These are phyloP conservation scores for Cladosporium sp. DNA, from an alignment of 2,329 filamentous ascomycete genomes.

Conservation along the genomic window DNA sequence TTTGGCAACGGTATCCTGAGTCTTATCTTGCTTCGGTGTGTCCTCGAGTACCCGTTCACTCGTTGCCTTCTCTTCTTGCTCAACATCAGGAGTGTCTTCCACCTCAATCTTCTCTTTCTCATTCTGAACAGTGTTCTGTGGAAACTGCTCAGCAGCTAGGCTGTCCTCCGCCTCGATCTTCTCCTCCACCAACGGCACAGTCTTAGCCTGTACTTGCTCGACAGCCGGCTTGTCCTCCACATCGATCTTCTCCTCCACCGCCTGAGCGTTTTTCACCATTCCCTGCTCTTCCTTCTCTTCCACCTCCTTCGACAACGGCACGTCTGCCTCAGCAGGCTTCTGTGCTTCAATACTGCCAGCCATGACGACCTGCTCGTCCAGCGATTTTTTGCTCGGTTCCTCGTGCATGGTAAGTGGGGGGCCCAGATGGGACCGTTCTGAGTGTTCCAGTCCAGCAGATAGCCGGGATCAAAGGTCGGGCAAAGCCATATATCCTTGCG, in stretches of 20 bases:
- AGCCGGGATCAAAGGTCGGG: slow-evolving; percentile 7
- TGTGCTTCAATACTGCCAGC: background rate
- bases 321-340: background rate
- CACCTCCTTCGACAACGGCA: background rate
- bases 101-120: background rate
- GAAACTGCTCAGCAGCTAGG: background rate
- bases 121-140: background rate
- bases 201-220: background rate
- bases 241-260: background rate
- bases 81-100: background rate
- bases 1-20: background rate
- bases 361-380: slow-evolving; percentile 11
- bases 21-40: background rate
- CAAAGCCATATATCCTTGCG: slow-evolving; percentile 17
- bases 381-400: slow-evolving; percentile 3
- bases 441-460: slow-evolving; percentile 12
- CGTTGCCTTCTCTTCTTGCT: background rate
- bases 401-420: slow-evolving; percentile 8
- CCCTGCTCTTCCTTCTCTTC: background rate
- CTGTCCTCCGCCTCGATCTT: background rate
- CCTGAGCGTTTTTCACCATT: background rate
- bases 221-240: background rate
- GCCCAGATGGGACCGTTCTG: slow-evolving; percentile 1
- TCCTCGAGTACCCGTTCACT: background rate
- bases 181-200: background rate